A percentile compares a stretch with the other conserved stretches of the same genome.
phyloP scores from a whole-genome alignment of 1,284 basidiomycete genomes.

The Heterobasidion parviporum region DNA sequence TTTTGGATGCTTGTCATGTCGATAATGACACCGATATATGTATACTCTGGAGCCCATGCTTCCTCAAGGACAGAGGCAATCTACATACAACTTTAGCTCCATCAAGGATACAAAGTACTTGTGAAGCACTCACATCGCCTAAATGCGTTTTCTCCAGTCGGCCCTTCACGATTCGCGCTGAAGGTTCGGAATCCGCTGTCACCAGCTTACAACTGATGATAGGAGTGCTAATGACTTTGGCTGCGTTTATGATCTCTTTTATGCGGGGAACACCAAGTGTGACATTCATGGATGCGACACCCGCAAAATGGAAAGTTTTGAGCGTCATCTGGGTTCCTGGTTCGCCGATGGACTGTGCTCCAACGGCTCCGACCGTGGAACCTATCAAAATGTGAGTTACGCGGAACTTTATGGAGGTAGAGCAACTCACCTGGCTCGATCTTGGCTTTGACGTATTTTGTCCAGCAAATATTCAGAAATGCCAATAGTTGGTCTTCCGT shows the following conservation, averaged over 20 bases:
- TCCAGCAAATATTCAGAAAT: slow-evolving; percentile 87
- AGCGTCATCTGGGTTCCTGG: slow-evolving; percentile 99
- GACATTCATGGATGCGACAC: slow-evolving; percentile 99
- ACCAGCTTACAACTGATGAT: slow-evolving; percentile 97
- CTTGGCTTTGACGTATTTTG: slow-evolving; percentile 87
- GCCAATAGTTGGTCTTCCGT: slow-evolving; percentile 71
- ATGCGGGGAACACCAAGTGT: slow-evolving; percentile 99
- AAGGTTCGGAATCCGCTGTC: slow-evolving; percentile 75
- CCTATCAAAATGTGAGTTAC: slow-evolving; percentile 33
- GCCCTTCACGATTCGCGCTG: slow-evolving; percentile 96
- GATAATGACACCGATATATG: slow-evolving; percentile 91
- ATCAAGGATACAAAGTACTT: not conserved
- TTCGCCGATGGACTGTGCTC: slow-evolving; percentile 98
- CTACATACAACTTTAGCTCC: slow-evolving; percentile 27
- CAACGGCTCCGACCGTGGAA: slow-evolving; percentile 96
- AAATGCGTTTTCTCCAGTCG: slow-evolving; percentile 93
- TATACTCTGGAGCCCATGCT: slow-evolving; percentile 89
- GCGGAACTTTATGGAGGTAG: not conserved
- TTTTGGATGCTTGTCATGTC: slow-evolving; percentile 87
- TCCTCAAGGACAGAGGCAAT: slow-evolving; percentile 92
- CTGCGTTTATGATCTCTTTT: slow-evolving; percentile 99
- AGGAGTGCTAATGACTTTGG: slow-evolving; percentile 94
- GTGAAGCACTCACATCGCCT: slow-evolving; percentile 65
- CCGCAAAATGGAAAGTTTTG: slow-evolving; percentile 99
- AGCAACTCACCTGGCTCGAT: slow-evolving; percentile 75